Evolutionary conservation across 1,139 yeast species (phyloP).

Genomic region (Magnusiomyces suaveolens): DNA sequence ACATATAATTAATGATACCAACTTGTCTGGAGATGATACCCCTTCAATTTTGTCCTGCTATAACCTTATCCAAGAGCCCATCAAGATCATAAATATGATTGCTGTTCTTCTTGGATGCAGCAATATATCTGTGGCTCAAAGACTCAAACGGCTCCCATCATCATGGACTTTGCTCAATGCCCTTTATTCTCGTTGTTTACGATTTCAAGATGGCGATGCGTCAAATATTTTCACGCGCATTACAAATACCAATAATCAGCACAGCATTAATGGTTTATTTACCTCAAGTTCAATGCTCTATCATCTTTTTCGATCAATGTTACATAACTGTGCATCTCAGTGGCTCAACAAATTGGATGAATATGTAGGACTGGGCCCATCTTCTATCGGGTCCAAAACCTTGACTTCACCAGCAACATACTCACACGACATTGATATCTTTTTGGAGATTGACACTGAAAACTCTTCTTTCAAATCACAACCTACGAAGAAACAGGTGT

Average conservation of each 20-base stretch:
- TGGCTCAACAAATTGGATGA: slow-evolving; percentile 21
- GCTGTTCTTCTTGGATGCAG: slow-evolving; percentile 29
- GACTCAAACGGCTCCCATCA: slow-evolving; percentile 22
- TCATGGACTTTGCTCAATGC: slow-evolving; percentile 23
- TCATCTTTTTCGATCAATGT: slow-evolving; percentile 18
- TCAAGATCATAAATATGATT: slow-evolving; percentile 19
- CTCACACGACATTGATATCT: neutral
- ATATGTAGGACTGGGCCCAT: slow-evolving; percentile 20
- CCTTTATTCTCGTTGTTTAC: slow-evolving; percentile 19
- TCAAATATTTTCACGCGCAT: neutral
- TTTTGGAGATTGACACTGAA: neutral
- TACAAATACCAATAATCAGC: neutral
- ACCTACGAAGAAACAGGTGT: neutral
- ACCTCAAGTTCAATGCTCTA: slow-evolving; percentile 9
- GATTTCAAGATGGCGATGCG: slow-evolving; percentile 14
- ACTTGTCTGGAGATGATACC: neutral
- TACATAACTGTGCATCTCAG: slow-evolving; percentile 20
- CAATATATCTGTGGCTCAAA: slow-evolving; percentile 20
- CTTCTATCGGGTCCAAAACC: neutral
- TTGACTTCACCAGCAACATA: neutral
- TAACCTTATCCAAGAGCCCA: slow-evolving; percentile 16
- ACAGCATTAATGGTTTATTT: neutral
- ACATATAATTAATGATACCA: neutral
- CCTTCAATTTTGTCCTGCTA: slow-evolving; percentile 16
- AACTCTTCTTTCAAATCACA: neutral